Percentiles rank a stretch among this genome's conserved stretches.
phyloP scores from a whole-genome alignment of 1,284 basidiomycete species.

The Coniferiporia weirii region DNA sequence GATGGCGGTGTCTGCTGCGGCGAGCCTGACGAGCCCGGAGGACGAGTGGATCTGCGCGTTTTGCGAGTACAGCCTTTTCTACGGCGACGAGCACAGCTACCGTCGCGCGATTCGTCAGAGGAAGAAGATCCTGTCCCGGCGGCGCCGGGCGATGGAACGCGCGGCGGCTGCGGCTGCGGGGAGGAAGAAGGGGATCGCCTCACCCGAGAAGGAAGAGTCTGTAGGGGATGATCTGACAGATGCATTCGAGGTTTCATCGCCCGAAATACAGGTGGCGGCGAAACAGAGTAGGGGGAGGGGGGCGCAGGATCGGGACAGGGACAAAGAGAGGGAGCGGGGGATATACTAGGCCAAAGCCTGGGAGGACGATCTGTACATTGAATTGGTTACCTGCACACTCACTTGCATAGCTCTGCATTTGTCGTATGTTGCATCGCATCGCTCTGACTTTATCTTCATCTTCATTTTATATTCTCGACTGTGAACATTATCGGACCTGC shows the following conservation, averaged over 20 bases:
- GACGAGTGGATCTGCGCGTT: slow-evolving; percentile 89
- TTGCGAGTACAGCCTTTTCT: slow-evolving; percentile 85
- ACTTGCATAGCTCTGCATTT: not conserved
- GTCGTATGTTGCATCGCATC: no score
- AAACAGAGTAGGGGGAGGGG: slow-evolving; percentile 17
- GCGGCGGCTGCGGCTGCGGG: slow-evolving; percentile 45
- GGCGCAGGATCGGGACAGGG: slow-evolving; percentile 19
- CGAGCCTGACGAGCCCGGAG: slow-evolving; percentile 51
- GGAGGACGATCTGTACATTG: not conserved
- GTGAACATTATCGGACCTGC: no score
- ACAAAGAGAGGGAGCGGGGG: slow-evolving; percentile 14
- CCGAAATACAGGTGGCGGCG: slow-evolving; percentile 14
- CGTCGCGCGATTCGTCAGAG: slow-evolving; percentile 63
- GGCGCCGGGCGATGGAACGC: slow-evolving; percentile 71
- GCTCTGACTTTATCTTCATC: not conserved
- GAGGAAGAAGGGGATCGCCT: slow-evolving; percentile 19
- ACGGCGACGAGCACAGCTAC: slow-evolving; percentile 64
- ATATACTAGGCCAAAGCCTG: not conserved
- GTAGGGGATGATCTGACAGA: slow-evolving; percentile 28
- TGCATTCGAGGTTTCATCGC: slow-evolving; percentile 9
- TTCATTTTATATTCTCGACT: no score
- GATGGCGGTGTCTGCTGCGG: slow-evolving; percentile 22
- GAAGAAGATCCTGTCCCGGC: slow-evolving; percentile 71
- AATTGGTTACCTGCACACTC: not conserved
- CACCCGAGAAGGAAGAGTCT: slow-evolving; percentile 23